phyloP scores from a whole-genome alignment of 1,139 yeast genomes.

The Pichia sp. region DNA sequence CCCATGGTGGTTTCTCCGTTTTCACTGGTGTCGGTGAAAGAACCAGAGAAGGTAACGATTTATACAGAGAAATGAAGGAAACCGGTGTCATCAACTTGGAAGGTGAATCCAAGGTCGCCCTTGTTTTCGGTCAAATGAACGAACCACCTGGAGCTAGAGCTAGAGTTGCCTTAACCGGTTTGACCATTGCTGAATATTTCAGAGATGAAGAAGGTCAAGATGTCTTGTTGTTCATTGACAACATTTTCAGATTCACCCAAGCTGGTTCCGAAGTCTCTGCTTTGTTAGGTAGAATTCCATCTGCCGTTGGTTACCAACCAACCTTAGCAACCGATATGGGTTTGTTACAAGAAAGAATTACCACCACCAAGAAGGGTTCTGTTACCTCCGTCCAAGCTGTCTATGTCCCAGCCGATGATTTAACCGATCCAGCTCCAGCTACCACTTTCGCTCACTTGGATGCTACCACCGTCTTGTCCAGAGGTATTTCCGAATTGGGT shows the following conservation, averaged over 20 bases:
- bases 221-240: conserved; percentile 98
- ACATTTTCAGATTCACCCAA: conserved; percentile 99
- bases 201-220: conserved; percentile 99
- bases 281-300: conserved; percentile 99
- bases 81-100: conserved; percentile 99
- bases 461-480: conserved; percentile 99
- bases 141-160: conserved; percentile 99
- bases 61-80: conserved; percentile 99
- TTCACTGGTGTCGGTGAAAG: conserved; percentile 99
- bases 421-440: conserved; percentile 99
- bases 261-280: conserved; percentile 99
- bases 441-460: conserved; percentile 99
- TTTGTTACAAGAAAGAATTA: conserved; percentile 99
- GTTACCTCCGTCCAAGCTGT: conserved; percentile 99
- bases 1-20: conserved; percentile 99
- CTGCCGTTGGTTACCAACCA: conserved; percentile 99
- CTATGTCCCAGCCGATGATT: conserved; percentile 99
- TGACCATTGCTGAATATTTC: conserved; percentile 99
- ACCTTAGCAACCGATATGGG: conserved; percentile 99
- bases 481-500: conserved; percentile 99
- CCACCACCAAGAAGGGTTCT: conserved; percentile 99
- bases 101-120: conserved; percentile 99
- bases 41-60: conserved; percentile 99
- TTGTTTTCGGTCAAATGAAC: conserved; percentile 99
- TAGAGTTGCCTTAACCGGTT: conserved; percentile 99